Base-by-base conservation (phyloP, 2,329 filamentous ascomycete genomes). In the Fusarium sp. region DNA sequence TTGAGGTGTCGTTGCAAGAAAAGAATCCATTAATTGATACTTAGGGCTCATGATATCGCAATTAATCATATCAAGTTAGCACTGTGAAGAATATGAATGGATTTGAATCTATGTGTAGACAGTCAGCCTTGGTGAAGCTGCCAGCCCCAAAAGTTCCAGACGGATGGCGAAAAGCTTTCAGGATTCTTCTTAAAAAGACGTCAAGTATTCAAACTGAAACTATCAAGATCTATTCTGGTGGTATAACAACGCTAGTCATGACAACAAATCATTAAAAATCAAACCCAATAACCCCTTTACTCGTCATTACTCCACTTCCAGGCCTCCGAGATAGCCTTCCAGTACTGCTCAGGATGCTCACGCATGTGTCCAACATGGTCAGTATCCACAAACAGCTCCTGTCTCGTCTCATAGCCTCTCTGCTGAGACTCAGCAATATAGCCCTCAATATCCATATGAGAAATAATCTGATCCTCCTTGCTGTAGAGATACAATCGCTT, bases 311-410 rank as follows among this genome's bases (percentile, higher is more conserved):
- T 64, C 70, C 66, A 64, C 39, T 65, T 49, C 80, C 80, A 82
- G 3, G 78, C 76, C 7, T 68, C 63, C 16, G 59, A 56, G 14
- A 87, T 84, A 1, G 82, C 79, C 3, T 72, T 76, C 90, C 90
- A 92, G 75, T 92, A 92, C 77, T 86, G 82, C 37, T 83, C 83
- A 2, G 86, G 85, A 61, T 90, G 85, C 78, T 84, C 80, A 23
- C 86, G 82, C 81, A 92, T 86, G 76, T 92, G 89, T 3, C 87
- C 88, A 23, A 90, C 90, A 78, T 92, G 90, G 3, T 84, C 81
- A 55, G 86, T 89, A 8, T 85, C 86, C 55, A 88, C 84, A 69
- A 92, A 92, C 35, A 86, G 74, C 63, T 88, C 86, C 25, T 83
- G 80, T 3, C 83, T 80, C 4, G 86, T 84, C 27, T 77, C 75